Percentiles rank a stretch among this genome's conserved stretches.
Conservation (phyloP, 192 early-diverging fungal species). For the Coemansia javaensis region DNA sequence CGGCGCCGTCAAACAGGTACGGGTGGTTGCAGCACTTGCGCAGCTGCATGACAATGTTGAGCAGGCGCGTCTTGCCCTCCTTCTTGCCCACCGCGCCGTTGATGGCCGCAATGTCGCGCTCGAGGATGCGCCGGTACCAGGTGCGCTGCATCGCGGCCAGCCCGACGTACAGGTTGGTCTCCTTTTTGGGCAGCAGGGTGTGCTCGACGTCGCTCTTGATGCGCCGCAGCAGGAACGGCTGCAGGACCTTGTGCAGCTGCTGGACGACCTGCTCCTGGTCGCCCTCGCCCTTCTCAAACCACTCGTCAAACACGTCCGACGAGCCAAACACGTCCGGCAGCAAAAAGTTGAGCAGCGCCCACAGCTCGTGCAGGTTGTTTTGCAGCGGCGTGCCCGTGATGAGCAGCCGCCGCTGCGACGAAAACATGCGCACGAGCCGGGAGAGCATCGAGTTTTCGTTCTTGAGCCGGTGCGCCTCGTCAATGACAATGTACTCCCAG, state of each 20-base stretch:
- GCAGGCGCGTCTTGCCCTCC: slow-evolving; percentile 82
- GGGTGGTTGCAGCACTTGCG: slow-evolving; percentile 91
- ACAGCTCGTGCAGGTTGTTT: slow-evolving; percentile 98
- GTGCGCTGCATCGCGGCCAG: slow-evolving; percentile 91
- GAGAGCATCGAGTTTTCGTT: slow-evolving; percentile 95
- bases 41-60: slow-evolving; percentile 96
- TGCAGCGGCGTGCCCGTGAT: slow-evolving; percentile 96
- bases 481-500: slow-evolving; percentile 76
- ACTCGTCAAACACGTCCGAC: slow-evolving; percentile 89
- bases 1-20: slow-evolving; percentile 86
- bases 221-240: slow-evolving; percentile 78
- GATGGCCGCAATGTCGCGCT: slow-evolving; percentile 97
- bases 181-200: slow-evolving; percentile 90
- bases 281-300: slow-evolving; percentile 66
- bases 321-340: slow-evolving; percentile 95
- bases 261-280: slow-evolving; percentile 60
- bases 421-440: slow-evolving; percentile 88
- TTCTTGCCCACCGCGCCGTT: slow-evolving; percentile 76
- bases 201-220: slow-evolving; percentile 96
- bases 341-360: slow-evolving; percentile 96
- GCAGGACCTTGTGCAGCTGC: slow-evolving; percentile 64
- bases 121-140: slow-evolving; percentile 93
- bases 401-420: slow-evolving; percentile 80
- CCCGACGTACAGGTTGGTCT: slow-evolving; percentile 87
- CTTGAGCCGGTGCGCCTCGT: slow-evolving; percentile 79